These are phyloP conservation scores for Sugiyamaella grinbergsii DNA, from an alignment of 1,139 yeast species.

Conservation along the genomic window DNA sequence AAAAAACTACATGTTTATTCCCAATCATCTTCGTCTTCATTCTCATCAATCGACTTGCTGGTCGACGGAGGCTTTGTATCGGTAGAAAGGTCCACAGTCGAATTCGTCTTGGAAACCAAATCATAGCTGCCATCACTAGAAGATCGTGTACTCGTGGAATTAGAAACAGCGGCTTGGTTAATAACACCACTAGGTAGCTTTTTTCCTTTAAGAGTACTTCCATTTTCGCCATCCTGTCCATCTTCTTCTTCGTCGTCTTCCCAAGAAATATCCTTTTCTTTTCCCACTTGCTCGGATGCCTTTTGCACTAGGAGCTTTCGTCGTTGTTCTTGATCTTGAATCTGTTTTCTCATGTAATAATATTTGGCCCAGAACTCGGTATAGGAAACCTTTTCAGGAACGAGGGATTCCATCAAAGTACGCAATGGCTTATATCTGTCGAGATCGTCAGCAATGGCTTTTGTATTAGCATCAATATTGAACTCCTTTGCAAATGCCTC, in stretches of 20 bases:
- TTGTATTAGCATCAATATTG: constrained; percentile 55
- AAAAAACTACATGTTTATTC: constrained; percentile 42
- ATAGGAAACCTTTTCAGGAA: constrained; percentile 63
- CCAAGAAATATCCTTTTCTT: constrained; percentile 54
- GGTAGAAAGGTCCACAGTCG: constrained; percentile 39
- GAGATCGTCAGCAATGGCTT: constrained; percentile 54
- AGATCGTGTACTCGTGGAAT: constrained; percentile 36
- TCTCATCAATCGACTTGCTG: constrained; percentile 23
- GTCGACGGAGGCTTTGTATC: constrained; percentile 19
- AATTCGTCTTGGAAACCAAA: constrained; percentile 43
- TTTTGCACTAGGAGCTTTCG: constrained; percentile 61
- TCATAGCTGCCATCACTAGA: constrained; percentile 49
- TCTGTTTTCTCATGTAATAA: constrained; percentile 56
- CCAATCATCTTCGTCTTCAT: constrained; percentile 62
- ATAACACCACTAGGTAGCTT: too few relatives aligned
- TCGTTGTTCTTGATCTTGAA: constrained; percentile 64
- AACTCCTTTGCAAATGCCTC: constrained; percentile 44
- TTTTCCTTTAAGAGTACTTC: constrained; percentile 23
- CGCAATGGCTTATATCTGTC: constrained; percentile 56
- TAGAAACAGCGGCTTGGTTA: constrained; percentile 19
- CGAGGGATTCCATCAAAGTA: constrained; percentile 62
- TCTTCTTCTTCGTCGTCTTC: constrained; percentile 65
- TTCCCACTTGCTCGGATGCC: constrained; percentile 45
- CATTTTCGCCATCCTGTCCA: constrained; percentile 27
- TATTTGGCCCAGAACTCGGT: constrained; percentile 76